These are phyloP conservation scores for Ustilago vetiveriae DNA, from an alignment of 1,284 basidiomycete genomes.

Conservation along the genomic window DNA sequence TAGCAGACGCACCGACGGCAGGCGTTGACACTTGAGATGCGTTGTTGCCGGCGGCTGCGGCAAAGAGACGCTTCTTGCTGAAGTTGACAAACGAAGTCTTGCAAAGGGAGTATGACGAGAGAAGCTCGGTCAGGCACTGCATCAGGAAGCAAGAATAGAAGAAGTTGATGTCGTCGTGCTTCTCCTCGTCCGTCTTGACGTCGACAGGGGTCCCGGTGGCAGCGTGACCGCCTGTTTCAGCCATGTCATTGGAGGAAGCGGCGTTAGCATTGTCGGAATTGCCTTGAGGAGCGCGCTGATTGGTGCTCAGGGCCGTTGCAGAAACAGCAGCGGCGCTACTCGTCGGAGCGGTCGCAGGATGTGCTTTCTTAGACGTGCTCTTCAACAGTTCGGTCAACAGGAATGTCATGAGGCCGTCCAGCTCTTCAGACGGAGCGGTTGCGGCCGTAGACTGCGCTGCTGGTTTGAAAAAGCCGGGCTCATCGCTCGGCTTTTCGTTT, in stretches of 20 bases:
- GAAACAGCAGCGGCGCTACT: neutral
- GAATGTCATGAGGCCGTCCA: conserved; percentile 77
- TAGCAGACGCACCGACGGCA: conserved; percentile 78
- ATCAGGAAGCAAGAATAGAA: conserved; percentile 87
- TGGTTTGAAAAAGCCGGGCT: conserved; percentile 35
- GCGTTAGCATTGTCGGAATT: neutral
- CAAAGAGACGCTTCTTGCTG: conserved; percentile 70
- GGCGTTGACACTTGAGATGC: conserved; percentile 72
- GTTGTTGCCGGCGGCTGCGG: conserved; percentile 71
- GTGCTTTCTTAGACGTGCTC: conserved; percentile 19
- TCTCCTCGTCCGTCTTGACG: conserved; percentile 30
- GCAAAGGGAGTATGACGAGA: conserved; percentile 91
- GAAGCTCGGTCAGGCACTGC: conserved; percentile 88
- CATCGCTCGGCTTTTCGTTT: conserved; percentile 34
- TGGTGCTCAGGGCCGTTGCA: too few species aligned
- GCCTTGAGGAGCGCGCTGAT: neutral
- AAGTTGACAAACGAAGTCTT: conserved; percentile 87
- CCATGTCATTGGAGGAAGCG: neutral
- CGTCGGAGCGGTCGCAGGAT: neutral
- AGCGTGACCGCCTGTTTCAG: neutral
- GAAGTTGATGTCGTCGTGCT: conserved; percentile 63
- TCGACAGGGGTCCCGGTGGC: neutral
- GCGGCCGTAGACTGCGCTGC: conserved; percentile 8
- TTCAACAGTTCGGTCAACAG: conserved; percentile 78
- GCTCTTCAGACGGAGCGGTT: conserved; percentile 26